These are phyloP conservation scores for Lactifluus hygrophoroides DNA, from an alignment of 768 basidiomycete species.

Conservation along the genomic window DNA sequence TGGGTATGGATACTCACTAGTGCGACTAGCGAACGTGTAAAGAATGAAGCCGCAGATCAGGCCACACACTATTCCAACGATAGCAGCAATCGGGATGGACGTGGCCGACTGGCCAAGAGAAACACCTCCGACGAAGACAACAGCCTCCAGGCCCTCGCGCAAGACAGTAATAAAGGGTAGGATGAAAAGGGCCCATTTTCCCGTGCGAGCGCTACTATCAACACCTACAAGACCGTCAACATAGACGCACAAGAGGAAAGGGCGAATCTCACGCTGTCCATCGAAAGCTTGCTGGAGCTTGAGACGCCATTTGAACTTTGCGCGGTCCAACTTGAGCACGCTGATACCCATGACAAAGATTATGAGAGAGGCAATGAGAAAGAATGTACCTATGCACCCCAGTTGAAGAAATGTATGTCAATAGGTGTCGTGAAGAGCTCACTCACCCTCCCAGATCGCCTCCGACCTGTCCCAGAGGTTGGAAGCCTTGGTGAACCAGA, in stretches of 20 bases:
- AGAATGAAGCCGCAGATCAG: constrained; percentile 65
- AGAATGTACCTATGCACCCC: constrained; percentile 47
- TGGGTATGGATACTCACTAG: constrained; percentile 38
- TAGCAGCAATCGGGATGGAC: constrained; percentile 85
- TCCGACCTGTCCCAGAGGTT: constrained; percentile 83
- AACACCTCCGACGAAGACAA: constrained; percentile 91
- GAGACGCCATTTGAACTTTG: constrained; percentile 89
- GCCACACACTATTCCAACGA: constrained; percentile 77
- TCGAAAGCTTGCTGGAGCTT: constrained; percentile 79
- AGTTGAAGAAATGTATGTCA: neutral
- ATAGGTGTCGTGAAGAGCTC: constrained; percentile 22
- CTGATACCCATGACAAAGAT: constrained; percentile 91
- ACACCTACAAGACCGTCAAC: constrained; percentile 28
- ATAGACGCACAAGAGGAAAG: neutral
- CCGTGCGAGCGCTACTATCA: constrained; percentile 42
- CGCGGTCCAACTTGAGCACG: constrained; percentile 92
- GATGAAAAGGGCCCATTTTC: constrained; percentile 84
- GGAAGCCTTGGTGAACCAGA: constrained; percentile 88
- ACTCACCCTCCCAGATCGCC: constrained; percentile 85
- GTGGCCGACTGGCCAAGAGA: constrained; percentile 74
- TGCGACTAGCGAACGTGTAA: constrained; percentile 70
- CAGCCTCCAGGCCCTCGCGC: constrained; percentile 89
- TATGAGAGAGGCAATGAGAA: constrained; percentile 64
- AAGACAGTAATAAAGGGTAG: constrained; percentile 89
- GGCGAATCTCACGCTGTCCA: constrained; percentile 36